phyloP scores from a whole-genome alignment of 768 basidiomycete genomes.

The Lentinus tigrinus region DNA sequence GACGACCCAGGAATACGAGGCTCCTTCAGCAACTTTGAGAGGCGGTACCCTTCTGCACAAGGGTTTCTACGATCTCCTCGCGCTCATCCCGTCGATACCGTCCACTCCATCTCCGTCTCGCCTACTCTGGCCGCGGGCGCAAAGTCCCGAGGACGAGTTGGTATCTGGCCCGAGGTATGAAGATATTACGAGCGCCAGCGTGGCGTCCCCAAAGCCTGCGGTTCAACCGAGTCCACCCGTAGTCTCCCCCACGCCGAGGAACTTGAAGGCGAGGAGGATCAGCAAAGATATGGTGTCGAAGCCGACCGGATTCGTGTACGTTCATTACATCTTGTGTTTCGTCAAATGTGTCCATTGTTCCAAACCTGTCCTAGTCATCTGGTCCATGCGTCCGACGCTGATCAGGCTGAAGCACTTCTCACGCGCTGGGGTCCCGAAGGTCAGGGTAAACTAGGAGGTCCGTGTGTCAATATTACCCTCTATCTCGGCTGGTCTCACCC shows the following conservation, averaged over 20 bases:
- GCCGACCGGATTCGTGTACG: conserved; percentile 84
- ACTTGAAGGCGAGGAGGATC: conserved; percentile 61
- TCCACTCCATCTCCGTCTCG: conserved; percentile 61
- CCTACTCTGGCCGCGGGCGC: conserved; percentile 53
- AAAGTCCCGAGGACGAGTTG: conserved; percentile 35
- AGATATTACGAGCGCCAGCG: conserved; percentile 37
- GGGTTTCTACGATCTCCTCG: conserved; percentile 85
- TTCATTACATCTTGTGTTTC: conserved; percentile 22
- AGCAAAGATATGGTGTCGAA: conserved; percentile 89
- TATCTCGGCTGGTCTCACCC: conserved; percentile 13
- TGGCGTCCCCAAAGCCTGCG: conserved; percentile 20
- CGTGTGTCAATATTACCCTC: conserved; percentile 10
- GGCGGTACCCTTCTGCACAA: conserved; percentile 79
- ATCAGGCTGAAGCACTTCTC: conserved; percentile 84
- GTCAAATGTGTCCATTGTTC: neutral
- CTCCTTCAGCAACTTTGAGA: conserved; percentile 29
- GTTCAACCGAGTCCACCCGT: conserved; percentile 31
- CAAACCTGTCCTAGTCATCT: conserved; percentile 59
- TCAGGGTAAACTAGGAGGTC: conserved; percentile 84
- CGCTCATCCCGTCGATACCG: conserved; percentile 69
- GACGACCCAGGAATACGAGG: conserved; percentile 7
- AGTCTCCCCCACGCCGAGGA: conserved; percentile 32
- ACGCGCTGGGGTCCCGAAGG: conserved; percentile 89
- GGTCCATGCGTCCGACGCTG: conserved; percentile 88
- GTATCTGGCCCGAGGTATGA: conserved; percentile 73